Base-by-base conservation (phyloP, 371 early-diverging fungal genomes). In the Dinochytrium kinnereticum region DNA sequence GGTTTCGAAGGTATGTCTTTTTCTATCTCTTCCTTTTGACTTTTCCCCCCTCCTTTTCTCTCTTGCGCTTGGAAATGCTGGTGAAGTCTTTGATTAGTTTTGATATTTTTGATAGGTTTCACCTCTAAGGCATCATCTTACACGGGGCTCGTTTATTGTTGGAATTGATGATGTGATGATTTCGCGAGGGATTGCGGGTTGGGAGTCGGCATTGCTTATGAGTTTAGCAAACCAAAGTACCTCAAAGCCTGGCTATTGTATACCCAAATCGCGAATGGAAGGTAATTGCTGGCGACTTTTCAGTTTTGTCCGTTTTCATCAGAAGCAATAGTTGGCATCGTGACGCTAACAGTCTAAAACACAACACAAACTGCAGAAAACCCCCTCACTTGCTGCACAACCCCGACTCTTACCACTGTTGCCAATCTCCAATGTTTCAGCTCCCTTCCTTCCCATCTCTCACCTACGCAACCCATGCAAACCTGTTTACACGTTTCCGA, bases 121-220 rank as follows among this genome's bases (percentile, higher is more conserved):
- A 0, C 89, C 90, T 0, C 59, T 92, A 28, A 78, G 77, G 0
- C 70, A 76, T 0, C 89, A 88, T 79, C 59, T 92, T 33, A 73
- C 80, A 0, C 65, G 73, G 0, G 88, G 90, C 1, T 75, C 82
- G 28, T 59, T 89, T 36, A 82, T 92, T 5, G 82, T 81, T 37
- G 80, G 81, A 51, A 53, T 92, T 51, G 86, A 91, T 64, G 89
- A 87, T 19, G 24, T 24, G 28, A 64, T 49, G 53, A 26, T 80
- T 71, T 13, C 64, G 82, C 21, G 71, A 74, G 40, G 84, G 81
- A 82, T 89, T 24, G 51, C 77, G 10, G 86, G 84, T 49, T 90
- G 89, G 89, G 88, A 87, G 49, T 28, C 59, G 5, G 80, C 81
- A 21, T 65, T 89, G 2, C 85, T 34, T 73, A 73, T 19, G 72